These are phyloP conservation scores for Mucor irregularis DNA, from an alignment of 371 early-diverging fungal genomes.

Conservation along the genomic window DNA sequence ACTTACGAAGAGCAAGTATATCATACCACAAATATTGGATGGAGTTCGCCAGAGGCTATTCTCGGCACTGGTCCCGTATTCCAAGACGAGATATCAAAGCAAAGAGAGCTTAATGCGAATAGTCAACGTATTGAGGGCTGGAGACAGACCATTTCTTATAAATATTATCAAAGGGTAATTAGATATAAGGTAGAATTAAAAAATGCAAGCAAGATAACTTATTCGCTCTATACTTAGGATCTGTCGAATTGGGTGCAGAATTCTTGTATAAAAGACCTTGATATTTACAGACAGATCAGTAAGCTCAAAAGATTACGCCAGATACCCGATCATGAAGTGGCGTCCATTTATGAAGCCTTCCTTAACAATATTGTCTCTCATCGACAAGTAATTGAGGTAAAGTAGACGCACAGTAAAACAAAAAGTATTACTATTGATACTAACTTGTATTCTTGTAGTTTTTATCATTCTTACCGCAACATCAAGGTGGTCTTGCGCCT, in stretches of 20 bases:
- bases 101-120: slow-evolving; percentile 68
- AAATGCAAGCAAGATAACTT: background rate
- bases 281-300: slow-evolving; percentile 68
- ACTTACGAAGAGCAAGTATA: slow-evolving; percentile 75
- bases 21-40: slow-evolving; percentile 63
- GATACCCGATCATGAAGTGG: slow-evolving; percentile 67
- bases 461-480: slow-evolving; percentile 76
- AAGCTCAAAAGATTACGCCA: slow-evolving; percentile 58
- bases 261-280: slow-evolving; percentile 64
- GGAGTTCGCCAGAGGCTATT: slow-evolving; percentile 35
- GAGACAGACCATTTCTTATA: slow-evolving; percentile 70
- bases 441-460: slow-evolving; percentile 44
- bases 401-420: background rate
- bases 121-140: slow-evolving; percentile 86
- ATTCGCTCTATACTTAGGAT: slow-evolving; percentile 38
- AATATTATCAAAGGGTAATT: slow-evolving; percentile 59
- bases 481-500: slow-evolving; percentile 82
- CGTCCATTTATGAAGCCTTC: slow-evolving; percentile 68
- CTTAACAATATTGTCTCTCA: slow-evolving; percentile 64
- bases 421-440: background rate
- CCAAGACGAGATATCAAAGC: slow-evolving; percentile 60
- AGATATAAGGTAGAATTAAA: background rate
- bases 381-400: slow-evolving; percentile 80
- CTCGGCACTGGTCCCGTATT: slow-evolving; percentile 78
- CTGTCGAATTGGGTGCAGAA: slow-evolving; percentile 52